phyloP scores from a whole-genome alignment of 768 basidiomycete species.

The Lyophyllum decastes region DNA sequence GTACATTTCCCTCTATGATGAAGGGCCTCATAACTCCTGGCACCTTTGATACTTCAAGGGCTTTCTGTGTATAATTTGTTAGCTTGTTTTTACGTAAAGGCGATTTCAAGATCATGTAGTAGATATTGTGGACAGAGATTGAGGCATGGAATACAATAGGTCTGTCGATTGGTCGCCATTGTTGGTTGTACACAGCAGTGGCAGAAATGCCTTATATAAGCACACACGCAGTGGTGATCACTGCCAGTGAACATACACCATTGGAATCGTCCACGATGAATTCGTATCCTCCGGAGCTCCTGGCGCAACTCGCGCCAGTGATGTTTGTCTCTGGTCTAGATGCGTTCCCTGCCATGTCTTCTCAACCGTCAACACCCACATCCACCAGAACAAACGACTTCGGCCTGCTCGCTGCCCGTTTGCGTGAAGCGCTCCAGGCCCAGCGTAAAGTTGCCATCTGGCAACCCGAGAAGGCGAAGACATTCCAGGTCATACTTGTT shows the following conservation, averaged over 20 bases:
- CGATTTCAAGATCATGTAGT: too few species aligned
- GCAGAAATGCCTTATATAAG: neutral
- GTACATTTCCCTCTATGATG: too few species aligned
- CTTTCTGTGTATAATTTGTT: too few species aligned
- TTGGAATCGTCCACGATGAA: constrained; percentile 58
- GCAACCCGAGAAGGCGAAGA: constrained; percentile 69
- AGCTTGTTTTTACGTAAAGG: too few species aligned
- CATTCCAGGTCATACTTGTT: constrained; percentile 84
- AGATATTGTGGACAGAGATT: too few species aligned
- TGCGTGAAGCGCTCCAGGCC: constrained; percentile 67
- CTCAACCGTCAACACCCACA: constrained; percentile 19
- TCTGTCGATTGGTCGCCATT: too few species aligned
- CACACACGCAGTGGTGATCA: neutral
- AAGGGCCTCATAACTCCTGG: too few species aligned
- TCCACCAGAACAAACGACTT: constrained; percentile 59
- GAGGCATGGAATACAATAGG: too few species aligned
- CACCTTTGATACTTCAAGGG: too few species aligned
- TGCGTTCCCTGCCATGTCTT: constrained; percentile 25
- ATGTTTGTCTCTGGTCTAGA: constrained; percentile 94
- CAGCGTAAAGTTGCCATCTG: constrained; percentile 70
- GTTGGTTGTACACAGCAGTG: too few species aligned
- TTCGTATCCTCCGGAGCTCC: constrained; percentile 87
- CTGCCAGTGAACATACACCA: neutral
- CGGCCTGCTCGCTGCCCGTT: constrained; percentile 51
- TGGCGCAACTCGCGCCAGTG: constrained; percentile 87